These are phyloP conservation scores for Akanthomyces uredinophilus DNA, from an alignment of 2,329 filamentous ascomycete species.

Conservation along the genomic window DNA sequence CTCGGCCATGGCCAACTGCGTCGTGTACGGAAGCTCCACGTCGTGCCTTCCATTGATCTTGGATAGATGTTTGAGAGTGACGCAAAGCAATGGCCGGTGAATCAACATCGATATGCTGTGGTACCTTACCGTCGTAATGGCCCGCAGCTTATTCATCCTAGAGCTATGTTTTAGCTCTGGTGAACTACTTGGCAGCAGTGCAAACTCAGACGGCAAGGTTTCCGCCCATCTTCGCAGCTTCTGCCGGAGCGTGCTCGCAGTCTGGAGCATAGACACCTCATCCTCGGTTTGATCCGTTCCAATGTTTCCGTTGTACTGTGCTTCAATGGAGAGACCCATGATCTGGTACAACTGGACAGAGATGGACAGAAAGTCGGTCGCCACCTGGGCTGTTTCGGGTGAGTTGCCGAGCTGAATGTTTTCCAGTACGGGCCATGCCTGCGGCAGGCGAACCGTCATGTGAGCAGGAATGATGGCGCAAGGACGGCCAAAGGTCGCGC, in stretches of 20 bases:
- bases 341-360: conserved; percentile 14
- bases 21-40: conserved; percentile 18
- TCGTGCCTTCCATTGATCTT: background rate
- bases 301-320: conserved; percentile 12
- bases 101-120: conserved; percentile 29
- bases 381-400: background rate
- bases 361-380: conserved; percentile 3
- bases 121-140: conserved; percentile 34
- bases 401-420: background rate
- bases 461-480: conserved; percentile 40
- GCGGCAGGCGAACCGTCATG: conserved; percentile 31
- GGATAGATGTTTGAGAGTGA: conserved; percentile 9
- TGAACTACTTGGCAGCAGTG: conserved; percentile 22
- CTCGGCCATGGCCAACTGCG: conserved; percentile 19
- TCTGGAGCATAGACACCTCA: conserved; percentile 12
- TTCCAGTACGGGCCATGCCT: conserved; percentile 20
- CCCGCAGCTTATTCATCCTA: conserved; percentile 29
- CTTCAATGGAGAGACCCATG: conserved; percentile 14
- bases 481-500: conserved; percentile 48
- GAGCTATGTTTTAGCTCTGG: conserved; percentile 16
- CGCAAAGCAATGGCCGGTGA: conserved; percentile 24
- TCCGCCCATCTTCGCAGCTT: conserved; percentile 34
- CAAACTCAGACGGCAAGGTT: conserved; percentile 26
- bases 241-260: conserved; percentile 3
- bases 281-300: background rate